Evolutionary conservation across 257 asterid species (phyloP).

Genomic region (Solanum chiquidenum): DNA sequence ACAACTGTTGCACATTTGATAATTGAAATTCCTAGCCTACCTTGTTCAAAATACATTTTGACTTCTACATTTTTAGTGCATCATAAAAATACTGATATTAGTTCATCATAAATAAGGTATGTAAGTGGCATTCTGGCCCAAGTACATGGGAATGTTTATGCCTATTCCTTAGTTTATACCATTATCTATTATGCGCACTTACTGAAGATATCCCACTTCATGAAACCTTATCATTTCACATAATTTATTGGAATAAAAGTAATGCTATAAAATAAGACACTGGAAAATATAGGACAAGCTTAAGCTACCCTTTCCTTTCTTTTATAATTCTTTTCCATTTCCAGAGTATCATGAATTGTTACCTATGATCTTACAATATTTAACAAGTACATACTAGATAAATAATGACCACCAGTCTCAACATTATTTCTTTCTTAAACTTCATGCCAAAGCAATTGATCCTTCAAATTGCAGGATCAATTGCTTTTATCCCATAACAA

Average conservation of each 20-base stretch:
- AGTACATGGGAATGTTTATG: neutral
- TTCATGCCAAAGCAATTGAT: neutral
- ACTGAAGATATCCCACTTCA: neutral
- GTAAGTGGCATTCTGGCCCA: neutral
- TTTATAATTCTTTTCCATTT: neutral
- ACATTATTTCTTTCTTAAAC: neutral
- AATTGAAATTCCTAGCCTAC: neutral
- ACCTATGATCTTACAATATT: neutral
- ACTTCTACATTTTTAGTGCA: neutral
- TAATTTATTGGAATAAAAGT: neutral
- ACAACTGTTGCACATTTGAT: neutral
- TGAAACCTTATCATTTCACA: neutral
- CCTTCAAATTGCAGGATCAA: neutral
- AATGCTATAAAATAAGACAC: neutral
- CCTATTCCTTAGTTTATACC: neutral
- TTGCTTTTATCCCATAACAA: neutral
- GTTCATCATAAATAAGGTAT: neutral
- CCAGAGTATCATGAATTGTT: neutral
- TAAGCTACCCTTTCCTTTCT: neutral
- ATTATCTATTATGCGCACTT: no score
- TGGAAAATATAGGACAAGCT: neutral
- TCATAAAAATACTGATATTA: no score
- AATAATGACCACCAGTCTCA: neutral
- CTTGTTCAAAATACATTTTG: neutral
- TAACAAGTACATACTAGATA: neutral